phyloP scores from a whole-genome alignment of 2,329 filamentous ascomycete species.

The Cladosporium halotolerans region DNA sequence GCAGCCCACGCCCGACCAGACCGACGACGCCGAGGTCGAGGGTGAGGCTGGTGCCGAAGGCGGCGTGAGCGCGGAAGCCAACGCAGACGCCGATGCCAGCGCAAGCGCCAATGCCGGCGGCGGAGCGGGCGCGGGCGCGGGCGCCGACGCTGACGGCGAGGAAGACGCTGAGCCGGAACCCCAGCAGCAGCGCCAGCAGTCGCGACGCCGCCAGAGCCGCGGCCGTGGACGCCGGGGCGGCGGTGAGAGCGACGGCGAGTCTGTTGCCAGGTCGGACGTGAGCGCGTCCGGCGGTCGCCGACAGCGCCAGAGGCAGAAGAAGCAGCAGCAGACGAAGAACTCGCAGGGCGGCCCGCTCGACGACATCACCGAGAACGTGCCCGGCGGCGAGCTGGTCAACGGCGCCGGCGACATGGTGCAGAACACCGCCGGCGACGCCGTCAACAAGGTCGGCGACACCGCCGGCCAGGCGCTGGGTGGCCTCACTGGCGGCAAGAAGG shows the following conservation, averaged over 20 bases:
- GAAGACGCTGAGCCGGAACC: conserved; percentile 36
- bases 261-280: conserved; percentile 48
- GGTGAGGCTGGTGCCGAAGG: conserved; percentile 32
- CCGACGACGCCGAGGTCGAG: conserved; percentile 41
- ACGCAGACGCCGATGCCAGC: conserved; percentile 39
- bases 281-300: conserved; percentile 49
- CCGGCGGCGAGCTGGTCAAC: conserved; percentile 46
- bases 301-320: conserved; percentile 49
- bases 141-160: conserved; percentile 25
- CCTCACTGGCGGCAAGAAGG: conserved; percentile 38
- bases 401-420: conserved; percentile 52
- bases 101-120: conserved; percentile 39
- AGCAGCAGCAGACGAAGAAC: conserved; percentile 33
- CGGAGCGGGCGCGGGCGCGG: conserved; percentile 19
- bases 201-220: conserved; percentile 43
- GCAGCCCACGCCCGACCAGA: conserved; percentile 41
- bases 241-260: conserved; percentile 48
- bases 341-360: conserved; percentile 46
- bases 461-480: conserved; percentile 43
- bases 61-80: conserved; percentile 25
- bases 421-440: conserved; percentile 45
- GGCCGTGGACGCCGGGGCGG: conserved; percentile 42
- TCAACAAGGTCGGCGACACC: conserved; percentile 39
- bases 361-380: conserved; percentile 49
- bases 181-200: conserved; percentile 35